Percentiles rank a stretch among this genome's conserved stretches.
phyloP scores from a whole-genome alignment of 257 asterid species.

The Penstemon newberryi region DNA sequence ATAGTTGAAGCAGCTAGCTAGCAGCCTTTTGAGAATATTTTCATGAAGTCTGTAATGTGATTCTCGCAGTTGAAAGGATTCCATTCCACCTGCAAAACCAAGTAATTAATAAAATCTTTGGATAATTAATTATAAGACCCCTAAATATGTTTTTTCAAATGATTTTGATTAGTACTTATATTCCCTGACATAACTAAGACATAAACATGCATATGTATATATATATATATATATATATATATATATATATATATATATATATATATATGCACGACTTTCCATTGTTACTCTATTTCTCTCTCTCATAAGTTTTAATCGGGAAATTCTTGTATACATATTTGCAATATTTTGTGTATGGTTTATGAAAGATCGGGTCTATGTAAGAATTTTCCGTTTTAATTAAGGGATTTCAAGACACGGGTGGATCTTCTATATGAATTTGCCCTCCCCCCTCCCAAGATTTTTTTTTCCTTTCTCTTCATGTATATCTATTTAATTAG shows the following conservation, averaged over 20 bases:
- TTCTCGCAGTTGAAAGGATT: slow-evolving; percentile 22
- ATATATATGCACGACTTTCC: slow-evolving; percentile 20
- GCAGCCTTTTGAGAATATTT: slow-evolving; percentile 29
- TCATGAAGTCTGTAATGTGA: slow-evolving; percentile 31
- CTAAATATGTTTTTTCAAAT: not conserved
- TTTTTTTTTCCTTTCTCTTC: no score
- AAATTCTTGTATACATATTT: no score
- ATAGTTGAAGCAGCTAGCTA: slow-evolving; percentile 27
- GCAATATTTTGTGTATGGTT: no score
- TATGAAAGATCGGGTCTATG: no score
- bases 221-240: no score
- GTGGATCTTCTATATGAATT: no score
- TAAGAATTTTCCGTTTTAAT: no score
- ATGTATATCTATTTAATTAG: no score
- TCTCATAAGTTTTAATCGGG: not conserved
- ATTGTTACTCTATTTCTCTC: not conserved
- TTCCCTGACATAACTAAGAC: slow-evolving; percentile 23
- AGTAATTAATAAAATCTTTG: no score
- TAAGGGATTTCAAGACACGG: not conserved
- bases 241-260: not conserved
- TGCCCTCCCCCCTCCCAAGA: no score
- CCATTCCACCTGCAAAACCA: no score
- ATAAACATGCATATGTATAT: not conserved
- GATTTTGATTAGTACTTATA: slow-evolving; percentile 16
- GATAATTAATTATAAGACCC: not conserved